Conservation (phyloP, 2,329 filamentous ascomycete species). For the Aspergillus glaucus region DNA sequence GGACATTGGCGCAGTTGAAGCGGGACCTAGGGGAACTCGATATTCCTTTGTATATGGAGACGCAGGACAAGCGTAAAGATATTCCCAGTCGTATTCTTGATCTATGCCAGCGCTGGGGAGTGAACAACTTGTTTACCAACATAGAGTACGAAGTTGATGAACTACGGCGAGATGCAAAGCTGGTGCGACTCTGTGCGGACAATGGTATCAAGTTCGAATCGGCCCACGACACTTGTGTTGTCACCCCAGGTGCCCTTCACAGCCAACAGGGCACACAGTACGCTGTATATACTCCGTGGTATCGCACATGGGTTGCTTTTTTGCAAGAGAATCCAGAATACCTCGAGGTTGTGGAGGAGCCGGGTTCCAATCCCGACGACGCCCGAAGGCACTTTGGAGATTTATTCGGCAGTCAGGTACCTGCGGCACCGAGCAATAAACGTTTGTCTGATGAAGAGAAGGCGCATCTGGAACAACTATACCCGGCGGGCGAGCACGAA, state of each 20-base stretch:
- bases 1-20: constrained; percentile 61
- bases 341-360: constrained; percentile 56
- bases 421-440: constrained; percentile 59
- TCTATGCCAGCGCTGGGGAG: constrained; percentile 65
- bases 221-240: constrained; percentile 75
- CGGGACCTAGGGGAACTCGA: constrained; percentile 62
- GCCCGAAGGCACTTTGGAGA: constrained; percentile 45
- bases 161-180: constrained; percentile 64
- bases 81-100: constrained; percentile 58
- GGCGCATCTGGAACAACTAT: constrained; percentile 53
- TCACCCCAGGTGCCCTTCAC: constrained; percentile 62
- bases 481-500: constrained; percentile 71
- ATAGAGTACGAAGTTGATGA: constrained; percentile 92
- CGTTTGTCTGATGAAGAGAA: constrained; percentile 53
- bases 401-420: constrained; percentile 58
- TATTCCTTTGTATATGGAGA: constrained; percentile 73
- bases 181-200: constrained; percentile 57
- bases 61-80: constrained; percentile 57
- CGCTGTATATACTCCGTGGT: constrained; percentile 81
- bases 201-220: constrained; percentile 64
- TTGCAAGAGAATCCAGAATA: constrained; percentile 64
- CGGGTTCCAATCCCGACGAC: constrained; percentile 48
- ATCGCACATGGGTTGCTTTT: constrained; percentile 65
- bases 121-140: constrained; percentile 71
- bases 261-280: constrained; percentile 71